Conservation (phyloP, 1,284 basidiomycete species). For the Trichosporon inkin region DNA sequence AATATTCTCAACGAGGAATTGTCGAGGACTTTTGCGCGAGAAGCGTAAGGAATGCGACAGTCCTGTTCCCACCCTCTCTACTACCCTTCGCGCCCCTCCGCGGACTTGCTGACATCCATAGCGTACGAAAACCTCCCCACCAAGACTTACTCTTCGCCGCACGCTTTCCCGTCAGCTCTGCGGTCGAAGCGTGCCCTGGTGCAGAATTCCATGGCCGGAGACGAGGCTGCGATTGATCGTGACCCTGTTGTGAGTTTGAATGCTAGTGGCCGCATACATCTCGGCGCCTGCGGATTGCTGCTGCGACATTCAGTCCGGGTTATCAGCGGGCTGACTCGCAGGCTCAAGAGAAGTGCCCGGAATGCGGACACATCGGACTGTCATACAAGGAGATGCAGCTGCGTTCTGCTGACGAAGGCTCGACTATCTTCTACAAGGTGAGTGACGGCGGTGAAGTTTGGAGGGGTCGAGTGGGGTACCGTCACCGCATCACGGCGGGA, state of each 20-base stretch:
- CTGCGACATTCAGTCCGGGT: background rate
- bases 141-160: constrained; percentile 82
- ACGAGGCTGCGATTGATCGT: constrained; percentile 66
- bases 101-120: constrained; percentile 41
- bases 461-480: too few relatives aligned
- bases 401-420: constrained; percentile 84
- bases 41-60: too few relatives aligned
- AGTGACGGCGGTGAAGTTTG: constrained; percentile 14
- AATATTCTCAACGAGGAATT: too few relatives aligned
- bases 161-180: constrained; percentile 87
- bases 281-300: background rate
- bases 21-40: too few relatives aligned
- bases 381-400: constrained; percentile 57
- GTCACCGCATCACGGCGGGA: background rate
- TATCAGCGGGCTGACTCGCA: constrained; percentile 49
- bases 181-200: constrained; percentile 81
- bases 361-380: constrained; percentile 69
- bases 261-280: background rate
- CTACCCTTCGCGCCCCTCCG: too few relatives aligned
- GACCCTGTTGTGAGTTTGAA: constrained; percentile 55
- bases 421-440: constrained; percentile 62
- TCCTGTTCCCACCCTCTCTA: too few relatives aligned
- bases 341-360: constrained; percentile 89
- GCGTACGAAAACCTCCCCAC: constrained; percentile 92
- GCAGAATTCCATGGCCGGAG: constrained; percentile 74